These are phyloP conservation scores for Kurtzmaniella quercitrusa DNA, from an alignment of 1,139 yeast species.

Conservation along the genomic window DNA sequence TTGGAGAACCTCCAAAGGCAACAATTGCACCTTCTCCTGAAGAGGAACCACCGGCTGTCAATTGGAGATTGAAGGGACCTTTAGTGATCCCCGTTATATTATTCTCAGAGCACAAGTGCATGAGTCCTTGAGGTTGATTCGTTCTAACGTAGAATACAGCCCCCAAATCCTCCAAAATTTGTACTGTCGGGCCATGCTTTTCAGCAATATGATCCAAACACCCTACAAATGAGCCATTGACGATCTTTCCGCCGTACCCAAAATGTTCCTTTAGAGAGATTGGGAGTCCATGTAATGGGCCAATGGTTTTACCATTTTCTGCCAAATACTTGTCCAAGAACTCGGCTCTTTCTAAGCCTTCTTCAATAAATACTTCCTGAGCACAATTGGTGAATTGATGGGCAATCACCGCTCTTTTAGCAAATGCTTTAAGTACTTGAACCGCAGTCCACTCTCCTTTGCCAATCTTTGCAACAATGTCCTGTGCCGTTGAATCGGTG, in stretches of 20 bases:
- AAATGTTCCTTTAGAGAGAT: constrained; percentile 21
- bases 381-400: constrained; percentile 37
- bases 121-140: constrained; percentile 52
- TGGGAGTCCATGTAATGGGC: constrained; percentile 21
- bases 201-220: constrained; percentile 11
- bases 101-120: constrained; percentile 51
- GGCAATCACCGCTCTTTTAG: constrained; percentile 42
- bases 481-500: constrained; percentile 8
- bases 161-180: constrained; percentile 12
- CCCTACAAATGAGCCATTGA: constrained; percentile 20
- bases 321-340: constrained; percentile 19
- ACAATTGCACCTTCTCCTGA: constrained; percentile 24
- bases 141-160: constrained; percentile 35
- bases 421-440: constrained; percentile 47
- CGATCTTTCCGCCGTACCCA: constrained; percentile 13
- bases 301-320: constrained; percentile 11
- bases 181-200: constrained; percentile 9
- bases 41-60: constrained; percentile 46
- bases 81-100: constrained; percentile 48
- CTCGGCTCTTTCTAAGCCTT: constrained; percentile 33
- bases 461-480: constrained; percentile 10
- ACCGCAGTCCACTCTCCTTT: constrained; percentile 34
- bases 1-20: constrained; percentile 19
- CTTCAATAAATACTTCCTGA: constrained; percentile 28
- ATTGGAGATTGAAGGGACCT: constrained; percentile 48